Base-by-base conservation (phyloP, 192 early-diverging fungal genomes). In the Linderina pennispora region DNA sequence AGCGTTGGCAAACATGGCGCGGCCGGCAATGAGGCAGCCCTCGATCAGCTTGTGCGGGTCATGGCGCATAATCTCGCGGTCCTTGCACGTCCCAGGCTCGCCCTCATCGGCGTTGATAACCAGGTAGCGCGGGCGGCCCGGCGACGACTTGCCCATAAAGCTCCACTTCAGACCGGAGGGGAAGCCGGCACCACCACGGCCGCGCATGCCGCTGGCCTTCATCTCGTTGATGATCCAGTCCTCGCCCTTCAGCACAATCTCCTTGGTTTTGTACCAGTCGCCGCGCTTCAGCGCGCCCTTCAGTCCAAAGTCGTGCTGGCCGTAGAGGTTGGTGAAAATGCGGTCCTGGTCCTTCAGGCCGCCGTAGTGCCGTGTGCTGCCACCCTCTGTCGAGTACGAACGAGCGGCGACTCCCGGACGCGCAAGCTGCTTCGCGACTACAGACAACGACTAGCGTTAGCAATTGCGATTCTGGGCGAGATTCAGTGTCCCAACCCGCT, bases 201-300 rank as follows among this genome's bases (percentile, higher is more conserved):
- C 87, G 45, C 92, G 80, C 49, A 96, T 70, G 40, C 92, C 96
- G 25, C 91, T 94, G 40, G 80, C 77, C 77, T 98, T 98, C 78
- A 97, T 89, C 77, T 98, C 90, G 67, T 92, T 82, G 61, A 98
- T 80, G 62, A 98, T 98, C 93, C 92, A 98, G 44, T 91, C 86
- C 55, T 92, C 80, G 42, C 96, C 96, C 71, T 98, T 98, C 36
- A 85, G 79, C 34, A 98, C 62, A 34, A 98, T 84, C 64, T 98
- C 94, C 80, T 98, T 98, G 40, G 96, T 98, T 78, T 94, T 94
- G 82, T 94, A 84, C 94, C 94, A 98, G 76, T 98, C 93, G 42
- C 96, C 94, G 45, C 94, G 88, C 79, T 92, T 90, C 62, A 86
- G 45, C 13, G 96, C 94, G 8, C 91, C 94, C 41, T 86, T 75